Evolutionary conservation across 176 grass and related monocot genomes (phyloP).

Genomic region (Cenchrus fungigraminus): DNA sequence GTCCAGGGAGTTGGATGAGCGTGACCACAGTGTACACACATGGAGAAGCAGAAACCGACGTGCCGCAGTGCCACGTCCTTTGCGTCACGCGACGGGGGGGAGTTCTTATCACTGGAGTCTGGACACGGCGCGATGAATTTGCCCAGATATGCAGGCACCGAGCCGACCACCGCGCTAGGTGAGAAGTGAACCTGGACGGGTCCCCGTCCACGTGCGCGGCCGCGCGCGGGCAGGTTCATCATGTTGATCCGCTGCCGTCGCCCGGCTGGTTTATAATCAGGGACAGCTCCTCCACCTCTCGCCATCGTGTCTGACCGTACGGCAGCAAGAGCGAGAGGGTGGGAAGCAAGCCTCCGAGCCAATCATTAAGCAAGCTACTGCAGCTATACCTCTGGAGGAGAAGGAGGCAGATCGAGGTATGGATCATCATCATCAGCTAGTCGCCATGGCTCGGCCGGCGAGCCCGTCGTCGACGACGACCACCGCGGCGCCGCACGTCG

Average conservation of each 20-base stretch:
- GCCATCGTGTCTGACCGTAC: constrained; percentile 26
- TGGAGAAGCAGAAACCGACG: neutral
- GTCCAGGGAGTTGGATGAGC: neutral
- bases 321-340: neutral
- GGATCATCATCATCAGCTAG: constrained; percentile 39
- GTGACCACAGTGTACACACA: neutral
- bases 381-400: neutral
- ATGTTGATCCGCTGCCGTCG: neutral
- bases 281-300: constrained; percentile 8
- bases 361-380: neutral
- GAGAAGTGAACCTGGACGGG: constrained; percentile 42
- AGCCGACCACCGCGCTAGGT: neutral
- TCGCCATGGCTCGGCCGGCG: constrained; percentile 33
- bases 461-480: constrained; percentile 5
- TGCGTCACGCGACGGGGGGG: constrained; percentile 26
- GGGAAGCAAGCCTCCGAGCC: constrained; percentile 14
- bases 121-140: constrained; percentile 48
- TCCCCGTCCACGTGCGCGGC: constrained; percentile 5
- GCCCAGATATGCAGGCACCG: constrained; percentile 19
- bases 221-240: constrained; percentile 40
- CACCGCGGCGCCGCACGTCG: constrained; percentile 38
- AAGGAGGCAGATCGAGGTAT: constrained; percentile 17
- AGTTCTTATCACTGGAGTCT: neutral
- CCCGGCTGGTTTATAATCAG: constrained; percentile 38
- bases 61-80: constrained; percentile 9